A percentile compares a stretch with the other conserved stretches of the same genome.
These are phyloP conservation scores for Monosporascus sp. DNA, from an alignment of 2,329 filamentous ascomycete genomes.

Conservation along the genomic window DNA sequence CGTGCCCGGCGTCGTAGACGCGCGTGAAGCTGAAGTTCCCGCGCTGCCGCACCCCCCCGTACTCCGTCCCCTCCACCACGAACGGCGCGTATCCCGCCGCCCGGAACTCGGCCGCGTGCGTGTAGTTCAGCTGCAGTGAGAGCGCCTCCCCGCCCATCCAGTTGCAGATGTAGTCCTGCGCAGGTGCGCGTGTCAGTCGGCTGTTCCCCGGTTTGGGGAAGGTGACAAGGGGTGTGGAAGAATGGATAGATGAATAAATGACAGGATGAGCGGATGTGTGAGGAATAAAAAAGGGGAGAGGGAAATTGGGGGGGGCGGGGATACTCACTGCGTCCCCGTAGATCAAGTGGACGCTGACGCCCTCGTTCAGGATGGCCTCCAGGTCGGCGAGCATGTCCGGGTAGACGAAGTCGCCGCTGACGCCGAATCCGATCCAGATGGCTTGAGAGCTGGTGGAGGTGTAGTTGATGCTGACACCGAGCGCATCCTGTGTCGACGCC, in stretches of 20 bases:
- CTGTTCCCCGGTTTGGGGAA: neutral
- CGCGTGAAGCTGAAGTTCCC: conserved; percentile 53
- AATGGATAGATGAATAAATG: neutral
- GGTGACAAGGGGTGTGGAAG: neutral
- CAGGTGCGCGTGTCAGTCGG: neutral
- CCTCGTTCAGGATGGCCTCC: conserved; percentile 53
- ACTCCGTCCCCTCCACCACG: conserved; percentile 60
- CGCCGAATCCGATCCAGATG: conserved; percentile 41
- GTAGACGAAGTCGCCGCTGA: conserved; percentile 58
- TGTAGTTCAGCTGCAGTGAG: conserved; percentile 54
- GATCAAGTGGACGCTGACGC: conserved; percentile 65
- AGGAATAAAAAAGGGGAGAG: neutral
- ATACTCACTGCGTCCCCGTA: conserved; percentile 50
- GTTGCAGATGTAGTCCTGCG: conserved; percentile 57
- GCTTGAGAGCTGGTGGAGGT: conserved; percentile 39
- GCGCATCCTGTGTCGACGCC: conserved; percentile 44
- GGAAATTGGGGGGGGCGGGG: neutral
- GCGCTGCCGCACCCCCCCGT: conserved; percentile 68
- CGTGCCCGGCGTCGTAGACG: conserved; percentile 9
- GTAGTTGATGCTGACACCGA: conserved; percentile 50
- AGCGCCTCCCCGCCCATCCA: conserved; percentile 73
- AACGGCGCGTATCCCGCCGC: conserved; percentile 68
- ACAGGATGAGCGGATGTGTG: neutral
- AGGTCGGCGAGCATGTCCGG: conserved; percentile 55
- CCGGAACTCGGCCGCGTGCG: conserved; percentile 52